Evolutionary conservation across 805 yeast genomes (phyloP).

Genomic region (Metschnikowia vanudenii): DNA sequence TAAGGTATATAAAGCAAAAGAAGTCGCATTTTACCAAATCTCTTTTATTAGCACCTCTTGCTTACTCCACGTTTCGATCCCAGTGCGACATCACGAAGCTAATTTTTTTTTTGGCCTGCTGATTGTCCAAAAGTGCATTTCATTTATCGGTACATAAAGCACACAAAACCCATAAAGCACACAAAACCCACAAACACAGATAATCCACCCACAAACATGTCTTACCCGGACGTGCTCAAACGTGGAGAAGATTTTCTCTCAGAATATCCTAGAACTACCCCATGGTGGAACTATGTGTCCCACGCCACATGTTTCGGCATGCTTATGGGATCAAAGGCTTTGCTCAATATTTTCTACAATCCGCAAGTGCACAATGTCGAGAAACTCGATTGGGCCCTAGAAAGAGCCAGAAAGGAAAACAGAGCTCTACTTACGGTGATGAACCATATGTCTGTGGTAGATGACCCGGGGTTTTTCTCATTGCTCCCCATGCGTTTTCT

Average conservation of each 20-base stretch:
- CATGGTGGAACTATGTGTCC: conserved; percentile 66
- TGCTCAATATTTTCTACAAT: conserved; percentile 60
- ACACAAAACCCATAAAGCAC: not conserved
- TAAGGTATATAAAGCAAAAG: too few species aligned
- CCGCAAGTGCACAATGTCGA: conserved; percentile 63
- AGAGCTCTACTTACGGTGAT: conserved; percentile 79
- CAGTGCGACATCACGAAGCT: conserved; percentile 5
- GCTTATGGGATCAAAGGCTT: conserved; percentile 60
- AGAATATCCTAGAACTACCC: conserved; percentile 57
- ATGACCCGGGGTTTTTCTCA: conserved; percentile 91
- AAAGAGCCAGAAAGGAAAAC: conserved; percentile 61
- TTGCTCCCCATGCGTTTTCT: conserved; percentile 72
- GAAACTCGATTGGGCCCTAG: conserved; percentile 60
- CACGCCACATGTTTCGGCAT: conserved; percentile 66
- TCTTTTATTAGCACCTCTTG: not conserved
- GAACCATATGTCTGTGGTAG: conserved; percentile 92
- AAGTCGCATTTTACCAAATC: not conserved
- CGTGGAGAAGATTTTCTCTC: conserved; percentile 71
- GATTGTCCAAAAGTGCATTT: not conserved
- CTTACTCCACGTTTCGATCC: conserved; percentile 6
- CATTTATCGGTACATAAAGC: not conserved
- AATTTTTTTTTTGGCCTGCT: not conserved
- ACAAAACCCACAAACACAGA: too few species aligned
- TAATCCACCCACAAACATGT: too few species aligned
- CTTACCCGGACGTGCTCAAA: conserved; percentile 47